Evolutionary conservation across 805 yeast species (phyloP).

Genomic region (Cyberlindnera xishuangbannaensis): DNA sequence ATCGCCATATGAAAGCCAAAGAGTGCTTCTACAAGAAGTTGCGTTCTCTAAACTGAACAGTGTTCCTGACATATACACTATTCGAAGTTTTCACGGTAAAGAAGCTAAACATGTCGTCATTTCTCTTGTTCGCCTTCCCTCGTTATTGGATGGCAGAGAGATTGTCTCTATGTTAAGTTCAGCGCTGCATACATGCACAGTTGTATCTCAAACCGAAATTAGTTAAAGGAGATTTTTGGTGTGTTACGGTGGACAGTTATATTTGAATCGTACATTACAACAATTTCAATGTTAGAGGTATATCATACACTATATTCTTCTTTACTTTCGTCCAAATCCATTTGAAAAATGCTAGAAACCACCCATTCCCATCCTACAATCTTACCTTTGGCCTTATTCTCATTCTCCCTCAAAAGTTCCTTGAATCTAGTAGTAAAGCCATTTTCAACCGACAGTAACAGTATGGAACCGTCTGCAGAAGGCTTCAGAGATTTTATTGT

Average conservation of each 20-base stretch:
- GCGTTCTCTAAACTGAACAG: conserved; percentile 16
- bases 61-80: conserved; percentile 2
- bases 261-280: too few species aligned
- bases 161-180: too few species aligned
- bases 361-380: conserved; percentile 65
- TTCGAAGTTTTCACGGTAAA: conserved; percentile 7
- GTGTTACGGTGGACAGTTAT: too few species aligned
- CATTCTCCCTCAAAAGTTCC: conserved; percentile 18
- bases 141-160: too few species aligned
- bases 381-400: conserved; percentile 13
- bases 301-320: not conserved
- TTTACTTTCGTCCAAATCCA: conserved; percentile 24
- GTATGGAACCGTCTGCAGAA: conserved; percentile 14
- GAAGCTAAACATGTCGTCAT: conserved; percentile 2
- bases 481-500: conserved; percentile 14
- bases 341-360: conserved; percentile 46
- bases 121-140: conserved; percentile 5
- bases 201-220: too few species aligned
- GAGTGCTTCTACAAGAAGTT: conserved; percentile 36
- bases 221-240: too few species aligned
- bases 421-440: conserved; percentile 29
- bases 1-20: conserved; percentile 37
- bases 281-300: too few species aligned
- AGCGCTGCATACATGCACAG: too few species aligned
- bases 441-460: conserved; percentile 30